Conservation (phyloP, 2,329 filamentous ascomycete genomes). For the Alternaria ethzedia region DNA sequence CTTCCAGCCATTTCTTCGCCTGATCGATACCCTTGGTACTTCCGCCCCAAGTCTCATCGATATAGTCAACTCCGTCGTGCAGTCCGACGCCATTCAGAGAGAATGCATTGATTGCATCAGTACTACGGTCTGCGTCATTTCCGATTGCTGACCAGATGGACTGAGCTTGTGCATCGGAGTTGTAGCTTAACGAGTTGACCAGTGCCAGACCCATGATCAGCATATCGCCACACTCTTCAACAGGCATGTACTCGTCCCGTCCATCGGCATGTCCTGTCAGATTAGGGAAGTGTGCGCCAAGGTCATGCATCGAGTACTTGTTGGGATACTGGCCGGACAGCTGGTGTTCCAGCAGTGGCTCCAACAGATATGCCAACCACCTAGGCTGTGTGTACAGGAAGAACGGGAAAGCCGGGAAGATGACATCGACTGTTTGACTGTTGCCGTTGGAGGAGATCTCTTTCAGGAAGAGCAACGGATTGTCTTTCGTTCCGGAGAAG, state of each 20-base stretch:
- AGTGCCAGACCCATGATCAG: constrained; percentile 81
- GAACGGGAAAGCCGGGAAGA: constrained; percentile 85
- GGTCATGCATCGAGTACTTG: constrained; percentile 78
- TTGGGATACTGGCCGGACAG: constrained; percentile 85
- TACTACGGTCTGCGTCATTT: constrained; percentile 23
- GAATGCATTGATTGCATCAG: constrained; percentile 50
- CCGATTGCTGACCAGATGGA: constrained; percentile 65
- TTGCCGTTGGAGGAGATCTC: constrained; percentile 88
- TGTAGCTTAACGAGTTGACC: constrained; percentile 74
- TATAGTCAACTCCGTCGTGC: constrained; percentile 60
- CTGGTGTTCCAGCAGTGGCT: constrained; percentile 82
- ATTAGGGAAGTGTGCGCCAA: constrained; percentile 76
- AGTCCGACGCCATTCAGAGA: constrained; percentile 58
- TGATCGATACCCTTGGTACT: constrained; percentile 60
- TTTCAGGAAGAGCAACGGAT: constrained; percentile 79
- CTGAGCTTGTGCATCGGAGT: constrained; percentile 60
- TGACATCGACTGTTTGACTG: constrained; percentile 84
- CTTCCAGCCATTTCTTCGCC: constrained; percentile 68
- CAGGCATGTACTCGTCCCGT: constrained; percentile 75
- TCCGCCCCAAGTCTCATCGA: constrained; percentile 68
- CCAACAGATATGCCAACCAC: constrained; percentile 79
- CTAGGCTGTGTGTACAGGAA: constrained; percentile 84
- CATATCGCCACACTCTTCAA: constrained; percentile 83
- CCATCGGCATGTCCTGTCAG: constrained; percentile 76
- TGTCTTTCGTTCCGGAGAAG: constrained; percentile 73